phyloP scores from a whole-genome alignment of 345 rosid genomes.

The Citropsis articulata region DNA sequence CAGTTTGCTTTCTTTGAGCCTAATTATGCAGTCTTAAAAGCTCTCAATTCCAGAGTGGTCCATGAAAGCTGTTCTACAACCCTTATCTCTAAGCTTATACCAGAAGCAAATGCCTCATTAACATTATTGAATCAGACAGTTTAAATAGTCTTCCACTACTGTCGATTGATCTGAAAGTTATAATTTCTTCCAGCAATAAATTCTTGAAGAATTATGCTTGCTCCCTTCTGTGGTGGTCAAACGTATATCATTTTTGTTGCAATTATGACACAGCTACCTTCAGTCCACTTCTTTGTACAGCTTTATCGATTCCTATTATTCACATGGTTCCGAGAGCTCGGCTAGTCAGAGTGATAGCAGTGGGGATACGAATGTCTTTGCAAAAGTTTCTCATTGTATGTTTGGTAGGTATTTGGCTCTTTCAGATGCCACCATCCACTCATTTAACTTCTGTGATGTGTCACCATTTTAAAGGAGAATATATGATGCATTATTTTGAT shows the following conservation, averaged over 20 bases:
- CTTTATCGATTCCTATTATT: constrained; percentile 2
- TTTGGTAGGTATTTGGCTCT: constrained; percentile 1
- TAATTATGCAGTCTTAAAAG: constrained; percentile 12
- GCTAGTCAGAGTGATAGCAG: constrained; percentile 1
- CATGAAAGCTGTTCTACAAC: neutral
- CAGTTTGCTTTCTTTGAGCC: neutral
- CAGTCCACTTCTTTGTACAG: neutral
- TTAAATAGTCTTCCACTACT: neutral
- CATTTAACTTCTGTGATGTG: neutral
- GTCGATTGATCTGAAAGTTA: neutral
- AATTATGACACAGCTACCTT: constrained; percentile 27
- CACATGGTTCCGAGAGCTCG: constrained; percentile 18
- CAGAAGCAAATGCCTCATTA: neutral
- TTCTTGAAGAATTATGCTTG: neutral
- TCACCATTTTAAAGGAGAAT: neutral
- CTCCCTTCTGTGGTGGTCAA: neutral
- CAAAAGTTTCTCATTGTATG: constrained; percentile 9
- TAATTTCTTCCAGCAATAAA: constrained; percentile 5
- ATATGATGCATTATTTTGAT: neutral
- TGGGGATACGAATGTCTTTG: neutral
- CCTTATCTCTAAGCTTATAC: neutral
- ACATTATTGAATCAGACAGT: constrained; percentile 2
- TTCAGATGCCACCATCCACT: constrained; percentile 5
- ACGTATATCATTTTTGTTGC: constrained; percentile 9
- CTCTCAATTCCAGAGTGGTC: constrained; percentile 14